These are phyloP conservation scores for Knoxdaviesia proteae DNA, from an alignment of 2,329 filamentous ascomycete genomes.

Conservation along the genomic window DNA sequence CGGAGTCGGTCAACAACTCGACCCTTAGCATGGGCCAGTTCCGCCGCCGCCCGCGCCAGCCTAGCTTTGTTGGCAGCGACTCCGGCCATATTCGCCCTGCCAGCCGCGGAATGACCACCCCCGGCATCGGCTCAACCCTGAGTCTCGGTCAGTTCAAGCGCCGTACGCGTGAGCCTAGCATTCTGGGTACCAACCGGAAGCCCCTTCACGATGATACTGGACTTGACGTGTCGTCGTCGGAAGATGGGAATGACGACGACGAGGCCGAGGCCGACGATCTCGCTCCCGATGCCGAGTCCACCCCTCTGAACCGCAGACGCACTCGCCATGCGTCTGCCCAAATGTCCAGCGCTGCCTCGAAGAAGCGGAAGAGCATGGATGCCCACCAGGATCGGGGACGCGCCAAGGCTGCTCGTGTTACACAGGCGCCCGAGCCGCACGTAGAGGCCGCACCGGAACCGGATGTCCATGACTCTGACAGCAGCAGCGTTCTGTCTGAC, in stretches of 20 bases:
- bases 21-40: slow-evolving; percentile 25
- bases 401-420: slow-evolving; percentile 15
- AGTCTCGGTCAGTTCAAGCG: slow-evolving; percentile 38
- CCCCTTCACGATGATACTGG: slow-evolving; percentile 5
- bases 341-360: slow-evolving; percentile 1
- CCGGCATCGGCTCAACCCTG: slow-evolving; percentile 26
- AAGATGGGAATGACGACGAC: slow-evolving; percentile 12
- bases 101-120: slow-evolving; percentile 26
- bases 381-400: slow-evolving; percentile 16
- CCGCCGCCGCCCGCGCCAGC: slow-evolving; percentile 22
- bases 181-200: slow-evolving; percentile 31
- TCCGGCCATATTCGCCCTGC: slow-evolving; percentile 31
- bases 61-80: slow-evolving; percentile 28
- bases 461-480: slow-evolving; percentile 8
- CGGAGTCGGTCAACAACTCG: slow-evolving; percentile 22
- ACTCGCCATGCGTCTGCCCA: slow-evolving; percentile 8
- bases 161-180: slow-evolving; percentile 38
- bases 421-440: slow-evolving; percentile 6
- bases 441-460: slow-evolving; percentile 4
- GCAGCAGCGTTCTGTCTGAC: slow-evolving; percentile 12
- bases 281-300: slow-evolving; percentile 45
- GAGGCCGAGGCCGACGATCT: slow-evolving; percentile 21
- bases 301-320: slow-evolving; percentile 34
- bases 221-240: background rate
- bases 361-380: slow-evolving; percentile 35